A percentile compares a stretch with the other conserved stretches of the same genome.
phyloP scores from a whole-genome alignment of 495 filamentous ascomycete species.

The Aspergillus biplanus region DNA sequence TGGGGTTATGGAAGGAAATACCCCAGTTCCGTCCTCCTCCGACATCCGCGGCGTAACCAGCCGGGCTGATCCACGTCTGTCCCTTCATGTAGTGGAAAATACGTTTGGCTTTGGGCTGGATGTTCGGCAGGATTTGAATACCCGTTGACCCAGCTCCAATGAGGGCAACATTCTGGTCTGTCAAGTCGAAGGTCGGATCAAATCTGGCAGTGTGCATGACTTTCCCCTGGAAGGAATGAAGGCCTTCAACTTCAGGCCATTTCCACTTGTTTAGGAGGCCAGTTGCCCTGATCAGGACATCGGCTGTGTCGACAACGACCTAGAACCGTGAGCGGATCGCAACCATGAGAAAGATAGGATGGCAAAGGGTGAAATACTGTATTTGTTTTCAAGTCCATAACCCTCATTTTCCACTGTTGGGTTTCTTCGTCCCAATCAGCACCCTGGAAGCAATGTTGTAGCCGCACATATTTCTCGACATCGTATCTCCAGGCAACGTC shows the following conservation, averaged over 20 bases:
- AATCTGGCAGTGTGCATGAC: conserved; percentile 38
- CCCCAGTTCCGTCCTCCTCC: neutral
- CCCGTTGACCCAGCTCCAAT: conserved; percentile 11
- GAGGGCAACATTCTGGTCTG: conserved; percentile 4
- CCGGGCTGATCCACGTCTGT: conserved; percentile 1
- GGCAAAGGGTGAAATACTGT: conserved; percentile 38
- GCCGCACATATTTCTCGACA: neutral
- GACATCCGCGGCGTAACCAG: neutral
- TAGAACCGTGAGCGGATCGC: conserved; percentile 4
- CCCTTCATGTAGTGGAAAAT: conserved; percentile 8
- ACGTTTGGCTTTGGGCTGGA: neutral
- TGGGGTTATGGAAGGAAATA: neutral
- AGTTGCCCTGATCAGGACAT: conserved; percentile 54
- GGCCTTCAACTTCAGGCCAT: conserved; percentile 52
- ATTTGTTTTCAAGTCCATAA: too few species aligned
- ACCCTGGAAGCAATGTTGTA: neutral
- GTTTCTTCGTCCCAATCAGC: neutral
- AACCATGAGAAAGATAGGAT: conserved; percentile 32
- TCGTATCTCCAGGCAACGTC: neutral
- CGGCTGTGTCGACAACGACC: conserved; percentile 40
- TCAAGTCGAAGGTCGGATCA: neutral
- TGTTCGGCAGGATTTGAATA: conserved; percentile 5
- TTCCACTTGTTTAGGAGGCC: conserved; percentile 53
- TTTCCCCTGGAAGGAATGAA: conserved; percentile 48
- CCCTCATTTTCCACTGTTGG: conserved; percentile 28